These are phyloP conservation scores for Saccharomyces hybrid DNA, from an alignment of 1,139 yeast genomes.

Conservation along the genomic window DNA sequence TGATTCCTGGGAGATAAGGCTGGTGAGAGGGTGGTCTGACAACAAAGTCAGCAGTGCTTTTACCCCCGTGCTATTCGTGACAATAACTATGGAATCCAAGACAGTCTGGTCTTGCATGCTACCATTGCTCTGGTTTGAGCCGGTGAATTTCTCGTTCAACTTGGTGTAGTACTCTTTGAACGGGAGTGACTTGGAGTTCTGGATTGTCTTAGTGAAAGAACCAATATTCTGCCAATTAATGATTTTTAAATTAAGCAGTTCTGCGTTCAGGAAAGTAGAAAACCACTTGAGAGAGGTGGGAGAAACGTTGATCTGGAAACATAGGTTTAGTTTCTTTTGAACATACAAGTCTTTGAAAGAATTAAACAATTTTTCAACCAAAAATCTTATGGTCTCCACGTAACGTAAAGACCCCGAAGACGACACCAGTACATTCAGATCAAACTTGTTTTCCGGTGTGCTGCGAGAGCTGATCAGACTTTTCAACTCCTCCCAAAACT, in stretches of 20 bases:
- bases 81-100: slow-evolving; percentile 24
- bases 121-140: neutral
- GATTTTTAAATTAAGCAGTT: slow-evolving; percentile 17
- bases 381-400: slow-evolving; percentile 29
- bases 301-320: slow-evolving; percentile 23
- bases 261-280: slow-evolving; percentile 22
- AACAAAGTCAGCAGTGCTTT: slow-evolving; percentile 30
- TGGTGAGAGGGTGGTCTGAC: slow-evolving; percentile 29
- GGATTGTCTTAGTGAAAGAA: slow-evolving; percentile 13
- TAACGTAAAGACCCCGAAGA: slow-evolving; percentile 31
- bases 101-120: slow-evolving; percentile 4
- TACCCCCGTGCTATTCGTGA: slow-evolving; percentile 31
- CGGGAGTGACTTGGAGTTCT: slow-evolving; percentile 11
- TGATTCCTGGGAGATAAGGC: slow-evolving; percentile 26
- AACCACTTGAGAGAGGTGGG: slow-evolving; percentile 30
- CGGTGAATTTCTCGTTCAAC: slow-evolving; percentile 22
- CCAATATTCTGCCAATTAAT: slow-evolving; percentile 7
- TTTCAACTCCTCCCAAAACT: slow-evolving; percentile 15
- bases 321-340: slow-evolving; percentile 11
- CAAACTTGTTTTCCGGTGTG: slow-evolving; percentile 1
- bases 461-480: slow-evolving; percentile 2
- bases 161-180: slow-evolving; percentile 29
- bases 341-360: slow-evolving; percentile 6
- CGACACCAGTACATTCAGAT: slow-evolving; percentile 9
- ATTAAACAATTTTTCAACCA: slow-evolving; percentile 24